phyloP scores from a whole-genome alignment of 1,284 basidiomycete species.

The Papiliotrema flavescens region DNA sequence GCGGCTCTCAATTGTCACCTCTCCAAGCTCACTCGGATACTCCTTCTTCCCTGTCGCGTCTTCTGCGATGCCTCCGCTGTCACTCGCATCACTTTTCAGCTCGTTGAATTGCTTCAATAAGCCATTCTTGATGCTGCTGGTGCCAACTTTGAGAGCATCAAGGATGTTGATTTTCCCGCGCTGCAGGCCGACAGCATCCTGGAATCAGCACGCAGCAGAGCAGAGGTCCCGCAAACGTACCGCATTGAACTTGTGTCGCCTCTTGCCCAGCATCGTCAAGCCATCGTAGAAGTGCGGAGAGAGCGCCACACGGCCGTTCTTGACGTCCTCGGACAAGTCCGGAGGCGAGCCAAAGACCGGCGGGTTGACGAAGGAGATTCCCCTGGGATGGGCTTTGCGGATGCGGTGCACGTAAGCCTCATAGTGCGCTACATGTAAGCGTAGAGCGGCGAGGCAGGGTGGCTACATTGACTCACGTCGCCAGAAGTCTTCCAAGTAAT shows the following conservation, averaged over 20 bases:
- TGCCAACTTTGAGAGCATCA: constrained; percentile 62
- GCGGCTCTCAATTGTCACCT: background rate
- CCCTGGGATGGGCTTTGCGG: constrained; percentile 69
- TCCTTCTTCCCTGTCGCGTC: constrained; percentile 11
- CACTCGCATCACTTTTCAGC: constrained; percentile 62
- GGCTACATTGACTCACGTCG: constrained; percentile 49
- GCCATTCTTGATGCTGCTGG: constrained; percentile 70
- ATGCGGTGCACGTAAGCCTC: constrained; percentile 64
- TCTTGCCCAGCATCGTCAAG: constrained; percentile 52
- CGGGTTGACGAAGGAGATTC: constrained; percentile 86
- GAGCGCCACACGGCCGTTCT: constrained; percentile 70
- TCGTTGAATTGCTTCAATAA: constrained; percentile 79
- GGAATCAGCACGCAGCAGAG: constrained; percentile 41
- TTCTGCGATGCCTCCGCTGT: constrained; percentile 50
- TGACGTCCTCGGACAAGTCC: constrained; percentile 57
- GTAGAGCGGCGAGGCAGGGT: constrained; percentile 5
- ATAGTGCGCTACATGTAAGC: constrained; percentile 59
- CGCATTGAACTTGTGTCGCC: constrained; percentile 33
- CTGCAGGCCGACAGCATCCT: constrained; percentile 40
- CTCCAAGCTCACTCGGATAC: constrained; percentile 26
- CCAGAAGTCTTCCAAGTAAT: constrained; percentile 80
- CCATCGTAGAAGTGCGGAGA: constrained; percentile 95
- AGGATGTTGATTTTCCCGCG: constrained; percentile 31
- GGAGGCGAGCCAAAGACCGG: constrained; percentile 82
- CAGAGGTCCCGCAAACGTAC: constrained; percentile 9